Evolutionary conservation across 164 flowering plant genomes (phyloP), one percentile per base, ranked within the genome.

Genomic region (Vitis amurensis): DNA sequence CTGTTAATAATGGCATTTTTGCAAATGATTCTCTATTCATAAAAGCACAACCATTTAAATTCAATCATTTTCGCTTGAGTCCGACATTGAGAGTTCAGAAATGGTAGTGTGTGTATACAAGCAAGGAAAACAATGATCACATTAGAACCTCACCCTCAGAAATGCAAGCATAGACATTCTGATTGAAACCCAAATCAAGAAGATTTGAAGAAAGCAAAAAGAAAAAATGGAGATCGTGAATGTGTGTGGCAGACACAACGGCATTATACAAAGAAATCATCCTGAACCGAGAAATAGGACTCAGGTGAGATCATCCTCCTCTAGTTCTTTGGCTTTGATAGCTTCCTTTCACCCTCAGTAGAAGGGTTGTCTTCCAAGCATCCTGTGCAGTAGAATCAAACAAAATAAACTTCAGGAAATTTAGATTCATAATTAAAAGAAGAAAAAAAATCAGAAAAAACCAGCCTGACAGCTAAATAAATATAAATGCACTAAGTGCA

Each of bases 271-370:
- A 50, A 13, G 56, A 51, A 68, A 72, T 49, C 44, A 63, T 17
- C 68, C 23, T 44, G 56, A 49, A 16, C 49, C 48, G 61, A 56
- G 23, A 1, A 13, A 10, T 19, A 9, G 12, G 53, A 15, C 51
- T 88, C 64, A 91, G 29, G 92, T 89, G 52, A 91, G 92, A 79
- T 89, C 90, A 71, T 91, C 93, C 68, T 88, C 91, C 77, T 88
- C 92, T 15, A 74, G 30, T 71, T 88, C 89, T 66, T 83, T 89
- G 31, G 82, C 89, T 71, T 88, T 89, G 77, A 91, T 76, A 53
- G 81, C 74, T 67, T 82, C 90, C 90, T 84, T 90, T 90, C 66
- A 84, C 91, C 80, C 89, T 84, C 84, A 92, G 61, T n/a, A 88
- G 74, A 55, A 91, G 84, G 15, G 90, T 86, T 17, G 93, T 88